A percentile compares a stretch with the other conserved stretches of the same genome.
These are phyloP conservation scores for Quercus mongolica DNA, from an alignment of 306 rosid genomes.

Conservation along the genomic window DNA sequence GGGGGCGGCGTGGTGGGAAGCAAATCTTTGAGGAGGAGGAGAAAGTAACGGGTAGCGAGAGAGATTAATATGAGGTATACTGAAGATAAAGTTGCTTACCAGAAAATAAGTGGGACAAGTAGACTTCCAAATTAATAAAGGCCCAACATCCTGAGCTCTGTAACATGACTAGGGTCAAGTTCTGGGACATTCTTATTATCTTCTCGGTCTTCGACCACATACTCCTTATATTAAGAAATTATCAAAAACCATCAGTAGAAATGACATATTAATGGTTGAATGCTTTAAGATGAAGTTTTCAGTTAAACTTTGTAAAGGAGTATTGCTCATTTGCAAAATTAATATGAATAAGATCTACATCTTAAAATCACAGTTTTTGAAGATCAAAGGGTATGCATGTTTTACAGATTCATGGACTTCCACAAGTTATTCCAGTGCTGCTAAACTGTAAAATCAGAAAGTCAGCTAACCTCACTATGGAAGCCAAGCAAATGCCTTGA, in stretches of 20 bases:
- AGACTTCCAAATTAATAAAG: slow-evolving; percentile 60
- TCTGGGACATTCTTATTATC: slow-evolving; percentile 60
- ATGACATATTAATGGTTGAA: not conserved
- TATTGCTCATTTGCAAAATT: not conserved
- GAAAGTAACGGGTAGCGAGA: not conserved
- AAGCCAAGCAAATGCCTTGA: not conserved
- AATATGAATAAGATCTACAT: not conserved
- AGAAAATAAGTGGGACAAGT: slow-evolving; percentile 7
- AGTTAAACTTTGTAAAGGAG: not conserved
- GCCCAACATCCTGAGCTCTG: slow-evolving; percentile 94
- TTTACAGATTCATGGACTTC: not conserved
- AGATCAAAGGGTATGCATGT: not conserved
- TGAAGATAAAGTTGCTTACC: slow-evolving; percentile 18
- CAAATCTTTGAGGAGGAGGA: not conserved
- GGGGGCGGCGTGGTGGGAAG: too few relatives aligned
- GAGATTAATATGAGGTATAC: not conserved
- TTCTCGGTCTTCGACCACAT: slow-evolving; percentile 88
- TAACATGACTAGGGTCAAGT: slow-evolving; percentile 86
- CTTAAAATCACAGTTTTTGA: not conserved
- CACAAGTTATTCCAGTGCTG: not conserved
- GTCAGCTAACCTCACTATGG: not conserved
- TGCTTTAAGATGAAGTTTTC: not conserved
- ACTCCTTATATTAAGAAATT: slow-evolving; percentile 53
- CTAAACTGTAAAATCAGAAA: not conserved
- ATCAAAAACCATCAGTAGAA: not conserved